Evolutionary conservation across 805 yeast genomes (phyloP), one percentile per base, ranked within the genome.

Genomic region (Ogataea trehalophila): DNA sequence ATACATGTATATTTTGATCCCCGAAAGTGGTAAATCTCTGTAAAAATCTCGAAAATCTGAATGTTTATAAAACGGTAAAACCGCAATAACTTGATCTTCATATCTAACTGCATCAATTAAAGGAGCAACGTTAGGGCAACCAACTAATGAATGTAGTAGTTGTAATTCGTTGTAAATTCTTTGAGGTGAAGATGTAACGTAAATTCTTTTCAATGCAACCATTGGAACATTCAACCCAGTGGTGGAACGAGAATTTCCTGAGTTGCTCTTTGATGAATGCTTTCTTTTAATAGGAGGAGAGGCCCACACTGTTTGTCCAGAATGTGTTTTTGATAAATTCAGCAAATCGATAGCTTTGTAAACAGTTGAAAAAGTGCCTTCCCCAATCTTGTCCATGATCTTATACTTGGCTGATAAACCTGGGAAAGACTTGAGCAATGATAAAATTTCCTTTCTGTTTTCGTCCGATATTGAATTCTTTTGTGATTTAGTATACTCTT

Each of bases 151-250:
- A 61, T 85, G 85, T 33, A 94, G 73, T 41, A 94, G 69, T 53
- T 84, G 84, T 53, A 94, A 75, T 65, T 94, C 99, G 63, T 91
- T 91, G 57, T 79, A 81, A 39, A 94, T 92, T 66, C 99, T 77
- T 52, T 81, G 83, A 0, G 98, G 97, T 7, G 97, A 89, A 1
- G 97, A 87, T 0, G 99, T 94, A 18, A 91, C 98, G 65, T 92
- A 91, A 41, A 94, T 89, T 59, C 94, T 80, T 63, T 94, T 94
- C 55, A 94, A 72, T 2, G 99, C 99, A 48, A 94, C 98, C 29
- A 58, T 42, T 8, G 65, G 58, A 14, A 44, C 73, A 63, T 40
- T 73, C 73, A 55, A 13, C 5, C 62, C 72, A n/a, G 33, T 18
- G 14, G 33, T 23, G n/a, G 41, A 39, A 39, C 33, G 18, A 7